These are phyloP conservation scores for Rhododendron vialii DNA, from an alignment of 148 eudicot species.

Conservation along the genomic window DNA sequence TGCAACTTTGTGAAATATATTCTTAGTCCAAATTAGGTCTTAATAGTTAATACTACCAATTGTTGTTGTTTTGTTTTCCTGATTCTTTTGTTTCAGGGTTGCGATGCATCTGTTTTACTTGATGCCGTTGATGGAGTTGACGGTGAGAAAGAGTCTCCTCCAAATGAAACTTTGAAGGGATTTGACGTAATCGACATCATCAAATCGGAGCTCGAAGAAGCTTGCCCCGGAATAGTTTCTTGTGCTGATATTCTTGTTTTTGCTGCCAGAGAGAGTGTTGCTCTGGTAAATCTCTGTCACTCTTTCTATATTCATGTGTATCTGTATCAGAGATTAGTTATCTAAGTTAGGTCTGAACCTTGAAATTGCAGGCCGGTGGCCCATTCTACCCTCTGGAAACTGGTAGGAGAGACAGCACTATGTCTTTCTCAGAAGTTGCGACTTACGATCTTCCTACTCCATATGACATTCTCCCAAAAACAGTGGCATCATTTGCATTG, in stretches of 20 bases:
- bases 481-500: conserved; percentile 28
- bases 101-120: conserved; percentile 57
- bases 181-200: conserved; percentile 45
- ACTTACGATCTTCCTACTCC: conserved; percentile 54
- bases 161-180: conserved; percentile 51
- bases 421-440: conserved; percentile 38
- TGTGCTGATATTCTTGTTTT: conserved; percentile 63
- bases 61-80: background rate
- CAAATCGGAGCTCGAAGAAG: conserved; percentile 45
- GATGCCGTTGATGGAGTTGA: conserved; percentile 29
- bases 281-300: conserved; percentile 29
- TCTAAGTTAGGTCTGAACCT: background rate
- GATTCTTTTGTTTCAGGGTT: conserved; percentile 31
- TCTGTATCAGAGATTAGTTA: background rate
- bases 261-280: conserved; percentile 57
- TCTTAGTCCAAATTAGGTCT: background rate
- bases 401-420: conserved; percentile 55
- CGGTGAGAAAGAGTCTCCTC: conserved; percentile 55
- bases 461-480: conserved; percentile 30
- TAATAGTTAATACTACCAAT: background rate
- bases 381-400: conserved; percentile 65
- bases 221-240: conserved; percentile 63
- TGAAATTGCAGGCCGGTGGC: conserved; percentile 47
- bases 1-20: background rate
- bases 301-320: background rate